Evolutionary conservation across 2,329 filamentous ascomycete species (phyloP), one percentile per base, ranked within the genome.

Genomic region (Trichophyton schoenleinii): DNA sequence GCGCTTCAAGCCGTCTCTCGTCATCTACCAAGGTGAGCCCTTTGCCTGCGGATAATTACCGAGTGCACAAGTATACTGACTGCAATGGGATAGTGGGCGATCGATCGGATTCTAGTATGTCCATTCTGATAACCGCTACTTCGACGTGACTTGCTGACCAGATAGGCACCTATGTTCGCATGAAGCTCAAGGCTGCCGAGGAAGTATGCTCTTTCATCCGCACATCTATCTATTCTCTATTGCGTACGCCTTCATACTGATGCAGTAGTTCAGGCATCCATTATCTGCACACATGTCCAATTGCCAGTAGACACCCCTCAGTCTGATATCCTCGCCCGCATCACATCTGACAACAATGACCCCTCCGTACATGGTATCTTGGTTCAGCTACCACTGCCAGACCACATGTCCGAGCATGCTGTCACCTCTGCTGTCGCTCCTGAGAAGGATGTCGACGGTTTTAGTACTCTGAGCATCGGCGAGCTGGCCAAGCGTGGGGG

Each of bases 361-460:
- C 79, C 89, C 61, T 75, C 82, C 0, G 86, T 99, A 57, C 90
- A 96, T 73, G 94, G 94, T 67, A 90, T 99, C 69, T 81, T 99
- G 63, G 91, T 99, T 53, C 94, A 99, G 77, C 78, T 99, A 63
- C 94, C 94, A 42, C 80, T 99, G 20, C 94, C 94, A 18, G 85
- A 85, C 69, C 88, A 95, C 73, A 86, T 99, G 70, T 89, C 91
- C 63, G 94, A 99, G 79, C 90, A 96, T 73, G 79, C 82, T 48
- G 80, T 99, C 70, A 99, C 94, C 36, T 95, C 91, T 57, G 87
- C 90, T 20, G 94, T 99, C 18, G 82, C 88, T 49, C 88, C 92
- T 69, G 88, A 94, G 75, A 99, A 99, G 78, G 94, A 99, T 79
- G 94, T 99, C 59, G 94, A 99, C 76, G 94, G 94, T 59, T 99